These are phyloP conservation scores for Globisporangium lucens DNA, from an alignment of 352 stramenopile species.

Conservation along the genomic window DNA sequence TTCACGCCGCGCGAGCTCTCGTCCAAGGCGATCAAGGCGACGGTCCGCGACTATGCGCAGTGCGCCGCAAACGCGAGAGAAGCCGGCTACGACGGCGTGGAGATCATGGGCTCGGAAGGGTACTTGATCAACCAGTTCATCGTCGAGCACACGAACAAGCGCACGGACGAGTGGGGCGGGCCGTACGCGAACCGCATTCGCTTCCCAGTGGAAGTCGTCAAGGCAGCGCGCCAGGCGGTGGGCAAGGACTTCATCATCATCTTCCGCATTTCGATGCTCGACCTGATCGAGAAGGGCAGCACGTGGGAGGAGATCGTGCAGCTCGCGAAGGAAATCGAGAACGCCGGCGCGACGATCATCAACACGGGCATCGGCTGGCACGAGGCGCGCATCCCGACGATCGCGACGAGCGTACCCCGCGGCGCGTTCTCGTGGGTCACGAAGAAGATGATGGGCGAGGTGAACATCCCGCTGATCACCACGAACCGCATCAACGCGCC, in stretches of 20 bases:
- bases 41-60: constrained; percentile 93
- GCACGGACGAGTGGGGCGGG: constrained; percentile 94
- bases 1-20: constrained; percentile 89
- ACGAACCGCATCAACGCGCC: constrained; percentile 98
- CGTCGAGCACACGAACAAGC: constrained; percentile 92
- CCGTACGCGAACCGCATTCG: constrained; percentile 93
- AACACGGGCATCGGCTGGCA: constrained; percentile 99
- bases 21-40: constrained; percentile 78
- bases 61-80: constrained; percentile 79
- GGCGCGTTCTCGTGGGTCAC: constrained; percentile 95
- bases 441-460: constrained; percentile 84
- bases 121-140: constrained; percentile 99
- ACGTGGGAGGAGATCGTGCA: constrained; percentile 87
- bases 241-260: constrained; percentile 97
- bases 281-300: constrained; percentile 92
- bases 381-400: constrained; percentile 96
- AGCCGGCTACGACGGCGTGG: constrained; percentile 96
- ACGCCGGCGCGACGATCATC: constrained; percentile 93
- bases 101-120: constrained; percentile 98
- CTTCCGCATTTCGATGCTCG: constrained; percentile 95
- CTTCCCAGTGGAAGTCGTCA: constrained; percentile 94
- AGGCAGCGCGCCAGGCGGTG: constrained; percentile 82
- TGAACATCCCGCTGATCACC: constrained; percentile 92
- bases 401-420: constrained; percentile 94
- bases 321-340: constrained; percentile 90